These are phyloP conservation scores for Heterobasidion irregulare DNA, from an alignment of 1,284 basidiomycete species.

Conservation along the genomic window DNA sequence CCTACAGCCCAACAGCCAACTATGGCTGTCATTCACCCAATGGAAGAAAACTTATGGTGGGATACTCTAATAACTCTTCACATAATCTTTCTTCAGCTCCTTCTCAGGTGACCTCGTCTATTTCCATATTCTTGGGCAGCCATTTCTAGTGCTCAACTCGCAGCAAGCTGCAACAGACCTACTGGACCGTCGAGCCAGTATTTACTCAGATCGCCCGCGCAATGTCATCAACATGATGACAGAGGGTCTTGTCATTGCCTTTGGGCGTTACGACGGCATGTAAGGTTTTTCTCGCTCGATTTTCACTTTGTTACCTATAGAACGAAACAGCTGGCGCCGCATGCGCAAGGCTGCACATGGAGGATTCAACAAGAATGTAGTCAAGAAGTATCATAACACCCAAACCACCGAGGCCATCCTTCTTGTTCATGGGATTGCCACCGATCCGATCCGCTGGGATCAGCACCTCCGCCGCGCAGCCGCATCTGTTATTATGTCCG, in stretches of 20 bases:
- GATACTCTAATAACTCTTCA: neutral
- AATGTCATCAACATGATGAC: constrained; percentile 1
- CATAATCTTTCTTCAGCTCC: neutral
- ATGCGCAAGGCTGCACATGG: constrained; percentile 5
- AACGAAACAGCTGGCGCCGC: constrained; percentile 2
- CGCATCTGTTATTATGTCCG: constrained; percentile 2
- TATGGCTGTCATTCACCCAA: constrained; percentile 8
- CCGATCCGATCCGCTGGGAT: neutral
- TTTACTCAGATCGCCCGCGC: constrained; percentile 15
- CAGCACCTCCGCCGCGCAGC: constrained; percentile 4
- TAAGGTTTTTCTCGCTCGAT: neutral
- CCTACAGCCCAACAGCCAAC: constrained; percentile 1
- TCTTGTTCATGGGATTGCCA: neutral
- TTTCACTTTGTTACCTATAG: neutral
- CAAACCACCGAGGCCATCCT: constrained; percentile 4
- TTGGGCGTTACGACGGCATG: neutral
- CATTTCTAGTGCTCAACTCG: constrained; percentile 15
- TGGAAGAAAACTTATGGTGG: constrained; percentile 6
- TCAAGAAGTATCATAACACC: neutral
- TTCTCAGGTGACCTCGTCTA: constrained; percentile 17
- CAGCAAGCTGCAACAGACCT: constrained; percentile 12
- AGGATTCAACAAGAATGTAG: constrained; percentile 2
- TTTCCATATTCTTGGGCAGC: constrained; percentile 12
- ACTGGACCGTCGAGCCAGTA: constrained; percentile 13
- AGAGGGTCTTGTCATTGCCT: neutral